A percentile compares a stretch with the other conserved stretches of the same genome.
Conservation (phyloP, 257 asterid species). For the Craterostigma plantagineum region DNA sequence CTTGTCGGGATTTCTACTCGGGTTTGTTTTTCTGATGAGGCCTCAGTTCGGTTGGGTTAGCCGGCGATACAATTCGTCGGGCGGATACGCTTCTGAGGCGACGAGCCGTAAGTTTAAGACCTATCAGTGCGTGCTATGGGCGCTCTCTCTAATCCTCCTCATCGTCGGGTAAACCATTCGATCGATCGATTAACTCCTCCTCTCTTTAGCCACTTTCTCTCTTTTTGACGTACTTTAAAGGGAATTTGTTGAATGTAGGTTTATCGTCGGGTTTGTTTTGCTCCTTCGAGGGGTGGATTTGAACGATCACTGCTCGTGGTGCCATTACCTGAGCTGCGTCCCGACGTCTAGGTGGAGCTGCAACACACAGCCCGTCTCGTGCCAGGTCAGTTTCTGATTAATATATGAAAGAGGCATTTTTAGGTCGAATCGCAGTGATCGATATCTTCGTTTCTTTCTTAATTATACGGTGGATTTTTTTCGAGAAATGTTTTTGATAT, state of each 20-base stretch:
- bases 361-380: slow-evolving; percentile 43
- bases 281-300: slow-evolving; percentile 77
- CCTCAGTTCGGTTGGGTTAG: slow-evolving; percentile 87
- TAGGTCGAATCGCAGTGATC: neutral
- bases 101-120: slow-evolving; percentile 42
- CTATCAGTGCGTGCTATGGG: slow-evolving; percentile 63
- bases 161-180: slow-evolving; percentile 44
- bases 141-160: slow-evolving; percentile 48
- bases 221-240: neutral
- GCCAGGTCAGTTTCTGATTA: slow-evolving; percentile 27
- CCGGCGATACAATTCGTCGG: slow-evolving; percentile 40
- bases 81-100: slow-evolving; percentile 18
- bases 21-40: slow-evolving; percentile 69
- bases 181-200: neutral
- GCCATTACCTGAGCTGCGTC: slow-evolving; percentile 81
- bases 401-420: slow-evolving; percentile 6
- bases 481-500: neutral
- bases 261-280: slow-evolving; percentile 44
- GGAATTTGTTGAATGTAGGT: slow-evolving; percentile 17
- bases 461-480: neutral
- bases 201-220: neutral
- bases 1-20: slow-evolving; percentile 69
- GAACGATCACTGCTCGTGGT: slow-evolving; percentile 80
- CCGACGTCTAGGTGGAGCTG: slow-evolving; percentile 81
- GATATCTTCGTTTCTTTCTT: neutral